These are phyloP conservation scores for Blepharisma japonicum DNA, from an alignment of 73 alveolate genomes.

Conservation along the genomic window DNA sequence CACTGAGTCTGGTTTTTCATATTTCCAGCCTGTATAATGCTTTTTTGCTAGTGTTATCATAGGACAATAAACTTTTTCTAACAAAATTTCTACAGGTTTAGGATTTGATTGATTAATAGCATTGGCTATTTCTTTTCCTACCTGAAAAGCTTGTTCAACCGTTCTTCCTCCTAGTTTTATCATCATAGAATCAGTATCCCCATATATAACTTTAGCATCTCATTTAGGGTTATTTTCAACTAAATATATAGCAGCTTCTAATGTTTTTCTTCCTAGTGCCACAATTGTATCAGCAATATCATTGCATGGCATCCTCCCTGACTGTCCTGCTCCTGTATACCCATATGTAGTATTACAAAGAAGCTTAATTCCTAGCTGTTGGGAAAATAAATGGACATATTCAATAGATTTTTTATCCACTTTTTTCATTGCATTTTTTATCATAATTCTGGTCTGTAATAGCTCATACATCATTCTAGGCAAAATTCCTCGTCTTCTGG, in stretches of 20 bases:
- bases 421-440: slow-evolving; percentile 85
- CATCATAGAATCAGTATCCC: slow-evolving; percentile 99
- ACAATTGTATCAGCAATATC: slow-evolving; percentile 97
- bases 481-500: slow-evolving; percentile 81
- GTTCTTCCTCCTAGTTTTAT: slow-evolving; percentile 72
- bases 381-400: slow-evolving; percentile 76
- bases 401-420: slow-evolving; percentile 71
- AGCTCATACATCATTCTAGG: slow-evolving; percentile 92
- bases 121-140: slow-evolving; percentile 80
- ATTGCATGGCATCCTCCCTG: slow-evolving; percentile 99
- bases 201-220: slow-evolving; percentile 94
- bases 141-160: slow-evolving; percentile 81
- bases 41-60: slow-evolving; percentile 85
- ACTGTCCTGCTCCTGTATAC: slow-evolving; percentile 97
- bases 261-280: slow-evolving; percentile 85
- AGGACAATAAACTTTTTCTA: slow-evolving; percentile 93
- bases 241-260: slow-evolving; percentile 69
- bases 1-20: slow-evolving; percentile 71
- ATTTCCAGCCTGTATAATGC: slow-evolving; percentile 92
- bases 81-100: slow-evolving; percentile 91
- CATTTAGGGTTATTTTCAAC: slow-evolving; percentile 44
- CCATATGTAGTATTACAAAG: slow-evolving; percentile 96
- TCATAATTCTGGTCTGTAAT: slow-evolving; percentile 91
- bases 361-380: slow-evolving; percentile 87
- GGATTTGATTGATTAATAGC: slow-evolving; percentile 81